phyloP scores from a whole-genome alignment of 129 eudicot genomes.

The Arctium lappa region DNA sequence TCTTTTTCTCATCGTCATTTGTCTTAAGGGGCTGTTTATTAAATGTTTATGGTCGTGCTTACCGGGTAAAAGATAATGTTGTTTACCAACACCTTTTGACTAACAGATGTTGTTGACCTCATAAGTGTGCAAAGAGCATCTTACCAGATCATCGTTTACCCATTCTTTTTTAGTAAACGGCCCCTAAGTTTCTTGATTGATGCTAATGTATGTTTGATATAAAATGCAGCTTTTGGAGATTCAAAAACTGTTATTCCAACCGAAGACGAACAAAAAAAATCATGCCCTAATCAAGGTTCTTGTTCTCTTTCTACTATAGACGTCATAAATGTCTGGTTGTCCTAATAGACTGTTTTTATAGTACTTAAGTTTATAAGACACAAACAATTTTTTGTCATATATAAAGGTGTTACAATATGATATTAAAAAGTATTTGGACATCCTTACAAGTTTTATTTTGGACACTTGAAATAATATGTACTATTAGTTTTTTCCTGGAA shows the following conservation, averaged over 20 bases:
- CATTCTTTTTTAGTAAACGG: not conserved
- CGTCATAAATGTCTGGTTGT: not conserved
- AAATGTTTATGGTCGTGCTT: not conserved
- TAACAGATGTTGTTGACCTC: not conserved
- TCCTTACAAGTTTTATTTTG: not conserved
- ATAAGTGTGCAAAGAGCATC: too few species aligned
- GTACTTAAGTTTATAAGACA: not conserved
- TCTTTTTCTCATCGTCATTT: not conserved
- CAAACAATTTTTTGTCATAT: not conserved
- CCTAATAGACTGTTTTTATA: not conserved
- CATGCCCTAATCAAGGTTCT: slow-evolving; percentile 18
- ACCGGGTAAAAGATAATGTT: not conserved
- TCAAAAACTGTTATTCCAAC: slow-evolving; percentile 46
- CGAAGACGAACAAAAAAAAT: slow-evolving; percentile 29
- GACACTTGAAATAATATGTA: too few species aligned
- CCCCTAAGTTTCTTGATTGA: slow-evolving; percentile 16
- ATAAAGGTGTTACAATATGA: not conserved
- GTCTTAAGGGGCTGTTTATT: not conserved
- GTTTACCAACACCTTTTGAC: not conserved
- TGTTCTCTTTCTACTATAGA: not conserved
- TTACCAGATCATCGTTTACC: not conserved
- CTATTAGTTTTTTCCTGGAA: too few species aligned
- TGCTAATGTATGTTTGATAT: not conserved
- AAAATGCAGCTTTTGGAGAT: slow-evolving; percentile 56
- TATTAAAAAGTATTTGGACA: not conserved